Evolutionary conservation across 2,329 filamentous ascomycete genomes (phyloP).

Genomic region (Trichoderma arundinaceum): DNA sequence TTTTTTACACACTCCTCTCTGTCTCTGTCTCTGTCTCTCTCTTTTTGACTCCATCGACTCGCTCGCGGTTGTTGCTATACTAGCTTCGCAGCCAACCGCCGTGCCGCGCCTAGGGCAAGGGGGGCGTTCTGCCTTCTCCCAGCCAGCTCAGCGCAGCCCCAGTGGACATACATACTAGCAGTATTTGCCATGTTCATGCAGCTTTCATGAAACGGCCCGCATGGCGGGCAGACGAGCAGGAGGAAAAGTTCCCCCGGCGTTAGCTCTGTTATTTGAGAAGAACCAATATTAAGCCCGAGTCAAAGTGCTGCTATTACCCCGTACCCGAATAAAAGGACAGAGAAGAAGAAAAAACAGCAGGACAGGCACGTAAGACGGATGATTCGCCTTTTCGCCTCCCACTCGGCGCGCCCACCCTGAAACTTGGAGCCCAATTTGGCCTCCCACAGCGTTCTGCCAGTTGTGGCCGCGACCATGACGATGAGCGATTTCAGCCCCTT

Average conservation of each 20-base stretch:
- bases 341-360: background rate
- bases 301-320: background rate
- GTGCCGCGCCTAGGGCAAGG: constrained; percentile 10
- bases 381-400: constrained; percentile 10
- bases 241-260: background rate
- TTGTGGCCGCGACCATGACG: background rate
- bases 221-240: background rate
- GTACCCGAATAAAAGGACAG: background rate
- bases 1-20: background rate
- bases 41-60: background rate
- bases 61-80: background rate
- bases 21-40: background rate
- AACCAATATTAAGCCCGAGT: constrained; percentile 2
- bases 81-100: constrained; percentile 13
- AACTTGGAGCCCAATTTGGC: constrained; percentile 1
- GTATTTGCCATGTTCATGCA: constrained; percentile 22
- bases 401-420: constrained; percentile 26
- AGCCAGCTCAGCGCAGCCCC: background rate
- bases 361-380: background rate
- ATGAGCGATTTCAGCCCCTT: constrained; percentile 28
- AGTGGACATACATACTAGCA: background rate
- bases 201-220: constrained; percentile 9
- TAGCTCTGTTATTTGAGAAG: constrained; percentile 9
- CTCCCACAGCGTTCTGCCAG: background rate
- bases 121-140: background rate